Evolutionary conservation across 192 early-diverging fungal genomes (phyloP).

Genomic region (Backusella circina): DNA sequence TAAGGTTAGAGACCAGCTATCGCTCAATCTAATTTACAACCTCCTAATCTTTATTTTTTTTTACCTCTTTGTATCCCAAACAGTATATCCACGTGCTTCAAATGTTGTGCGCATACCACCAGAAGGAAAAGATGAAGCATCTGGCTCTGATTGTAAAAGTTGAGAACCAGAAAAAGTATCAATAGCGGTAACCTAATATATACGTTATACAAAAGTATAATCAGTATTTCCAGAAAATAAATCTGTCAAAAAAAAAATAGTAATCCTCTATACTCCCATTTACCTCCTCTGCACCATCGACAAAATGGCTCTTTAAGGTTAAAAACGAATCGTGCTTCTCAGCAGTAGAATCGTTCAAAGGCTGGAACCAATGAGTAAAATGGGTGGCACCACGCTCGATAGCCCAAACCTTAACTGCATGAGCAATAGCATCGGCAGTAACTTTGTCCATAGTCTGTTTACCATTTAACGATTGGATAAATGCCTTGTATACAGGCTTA

Average conservation of each 20-base stretch:
- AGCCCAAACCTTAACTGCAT: slow-evolving; percentile 97
- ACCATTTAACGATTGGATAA: slow-evolving; percentile 90
- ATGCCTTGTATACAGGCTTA: slow-evolving; percentile 89
- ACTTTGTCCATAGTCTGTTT: slow-evolving; percentile 83
- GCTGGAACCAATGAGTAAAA: slow-evolving; percentile 99
- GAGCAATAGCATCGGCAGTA: slow-evolving; percentile 97
- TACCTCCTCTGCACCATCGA: slow-evolving; percentile 83
- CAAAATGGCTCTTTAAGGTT: slow-evolving; percentile 77
- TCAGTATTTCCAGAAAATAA: not conserved
- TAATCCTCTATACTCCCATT: not conserved
- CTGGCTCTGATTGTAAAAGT: slow-evolving; percentile 98
- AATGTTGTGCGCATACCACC: slow-evolving; percentile 96
- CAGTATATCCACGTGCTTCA: slow-evolving; percentile 98
- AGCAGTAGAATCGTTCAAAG: slow-evolving; percentile 95
- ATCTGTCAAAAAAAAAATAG: not conserved
- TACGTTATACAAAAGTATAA: not conserved
- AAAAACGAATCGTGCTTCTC: slow-evolving; percentile 99
- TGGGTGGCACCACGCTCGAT: slow-evolving; percentile 97
- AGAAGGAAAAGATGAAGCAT: slow-evolving; percentile 98
- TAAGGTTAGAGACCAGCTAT: not conserved
- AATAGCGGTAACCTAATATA: slow-evolving; percentile 56
- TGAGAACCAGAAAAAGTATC: slow-evolving; percentile 96
- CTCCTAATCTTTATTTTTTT: not conserved
- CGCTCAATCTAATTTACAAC: not conserved
- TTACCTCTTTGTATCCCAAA: slow-evolving; percentile 87